Evolutionary conservation across 345 rosid genomes (phyloP).

Genomic region (Microcos paniculata): DNA sequence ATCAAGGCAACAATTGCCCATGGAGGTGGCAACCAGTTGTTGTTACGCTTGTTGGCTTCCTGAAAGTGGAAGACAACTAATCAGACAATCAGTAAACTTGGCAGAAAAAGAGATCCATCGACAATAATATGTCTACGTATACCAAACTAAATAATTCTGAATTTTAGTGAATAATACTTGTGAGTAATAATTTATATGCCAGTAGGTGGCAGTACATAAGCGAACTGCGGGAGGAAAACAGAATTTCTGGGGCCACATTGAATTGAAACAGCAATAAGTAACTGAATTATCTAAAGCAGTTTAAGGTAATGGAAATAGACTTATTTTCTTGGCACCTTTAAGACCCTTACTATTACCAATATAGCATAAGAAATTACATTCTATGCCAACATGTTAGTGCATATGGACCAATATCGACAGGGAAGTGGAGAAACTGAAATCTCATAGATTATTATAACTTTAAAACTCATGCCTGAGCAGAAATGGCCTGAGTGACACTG

Average conservation of each 20-base stretch:
- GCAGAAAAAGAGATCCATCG: background rate
- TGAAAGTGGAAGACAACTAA: constrained; percentile 35
- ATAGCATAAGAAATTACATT: background rate
- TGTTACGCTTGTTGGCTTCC: constrained; percentile 93
- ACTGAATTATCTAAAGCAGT: background rate
- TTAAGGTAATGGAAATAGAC: background rate
- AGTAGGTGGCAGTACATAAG: background rate
- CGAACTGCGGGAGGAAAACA: background rate
- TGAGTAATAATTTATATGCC: background rate
- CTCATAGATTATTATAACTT: background rate
- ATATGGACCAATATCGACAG: constrained; percentile 2
- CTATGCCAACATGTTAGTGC: background rate
- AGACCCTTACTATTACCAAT: background rate
- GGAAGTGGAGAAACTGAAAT: background rate
- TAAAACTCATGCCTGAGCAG: constrained; percentile 77
- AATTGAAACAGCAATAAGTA: background rate
- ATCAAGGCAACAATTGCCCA: constrained; percentile 91
- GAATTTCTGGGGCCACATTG: background rate
- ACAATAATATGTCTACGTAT: background rate
- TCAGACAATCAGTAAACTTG: background rate
- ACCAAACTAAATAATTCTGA: background rate
- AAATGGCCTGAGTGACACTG: constrained; percentile 91
- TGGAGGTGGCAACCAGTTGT: constrained; percentile 99
- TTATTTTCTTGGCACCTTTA: background rate
- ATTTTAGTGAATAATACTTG: background rate